A percentile compares a stretch with the other conserved stretches of the same genome.
Evolutionary conservation across 2,329 filamentous ascomycete species (phyloP).

Genomic region (Pseudogymnoascus sp.): DNA sequence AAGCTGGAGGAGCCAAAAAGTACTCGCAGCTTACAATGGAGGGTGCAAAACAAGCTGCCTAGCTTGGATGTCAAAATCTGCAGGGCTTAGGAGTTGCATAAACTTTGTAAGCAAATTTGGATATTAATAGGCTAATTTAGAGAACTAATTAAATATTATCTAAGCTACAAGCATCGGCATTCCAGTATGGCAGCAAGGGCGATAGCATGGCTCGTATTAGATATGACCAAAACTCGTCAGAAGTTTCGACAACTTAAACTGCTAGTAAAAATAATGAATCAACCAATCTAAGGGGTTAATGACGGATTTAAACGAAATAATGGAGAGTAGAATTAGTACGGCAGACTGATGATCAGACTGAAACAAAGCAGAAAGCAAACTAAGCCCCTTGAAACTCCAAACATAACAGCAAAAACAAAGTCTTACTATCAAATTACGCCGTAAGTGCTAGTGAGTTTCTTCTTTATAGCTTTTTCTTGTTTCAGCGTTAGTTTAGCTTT

Average conservation of each 20-base stretch:
- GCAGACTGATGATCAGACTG: neutral
- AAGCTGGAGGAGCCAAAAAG: neutral
- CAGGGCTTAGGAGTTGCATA: neutral
- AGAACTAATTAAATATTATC: neutral
- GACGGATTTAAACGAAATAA: neutral
- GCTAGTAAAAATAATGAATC: neutral
- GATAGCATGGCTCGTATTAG: neutral
- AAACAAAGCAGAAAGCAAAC: neutral
- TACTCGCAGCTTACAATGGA: neutral
- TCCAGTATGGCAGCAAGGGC: neutral
- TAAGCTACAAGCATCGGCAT: neutral
- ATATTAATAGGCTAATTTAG: neutral
- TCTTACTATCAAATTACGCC: neutral
- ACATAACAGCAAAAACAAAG: neutral
- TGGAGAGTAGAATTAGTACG: neutral
- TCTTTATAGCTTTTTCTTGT: neutral
- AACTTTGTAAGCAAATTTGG: neutral
- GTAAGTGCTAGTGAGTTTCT: neutral
- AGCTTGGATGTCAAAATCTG: neutral
- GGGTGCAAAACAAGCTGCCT: neutral
- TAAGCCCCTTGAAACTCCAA: neutral
- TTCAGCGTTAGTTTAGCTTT: neutral
- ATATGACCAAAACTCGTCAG: neutral
- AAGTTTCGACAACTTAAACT: neutral
- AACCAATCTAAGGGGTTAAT: neutral